Conservation (phyloP, 2,329 filamentous ascomycete genomes). For the Colletotrichum sp. region DNA sequence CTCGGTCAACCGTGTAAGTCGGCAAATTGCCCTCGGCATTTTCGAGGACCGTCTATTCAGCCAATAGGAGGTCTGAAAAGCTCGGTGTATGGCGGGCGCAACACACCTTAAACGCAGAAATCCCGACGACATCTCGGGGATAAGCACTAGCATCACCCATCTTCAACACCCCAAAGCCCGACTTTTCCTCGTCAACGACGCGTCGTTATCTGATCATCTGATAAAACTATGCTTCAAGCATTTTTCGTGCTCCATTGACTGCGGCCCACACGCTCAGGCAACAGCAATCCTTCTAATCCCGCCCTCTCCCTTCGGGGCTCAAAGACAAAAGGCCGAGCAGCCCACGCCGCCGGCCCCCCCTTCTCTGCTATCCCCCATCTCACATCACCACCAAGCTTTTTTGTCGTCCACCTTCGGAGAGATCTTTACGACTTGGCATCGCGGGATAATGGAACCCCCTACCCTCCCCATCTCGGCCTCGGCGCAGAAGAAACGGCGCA, state of each 20-base stretch:
- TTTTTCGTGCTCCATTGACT: background rate
- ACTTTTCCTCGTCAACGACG: background rate
- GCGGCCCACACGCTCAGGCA: background rate
- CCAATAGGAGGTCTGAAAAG: background rate
- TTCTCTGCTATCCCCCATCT: background rate
- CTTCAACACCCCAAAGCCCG: background rate
- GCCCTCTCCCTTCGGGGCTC: background rate
- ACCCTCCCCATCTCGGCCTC: background rate
- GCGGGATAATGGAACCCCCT: background rate
- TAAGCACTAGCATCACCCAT: background rate
- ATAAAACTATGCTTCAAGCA: background rate
- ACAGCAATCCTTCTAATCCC: background rate
- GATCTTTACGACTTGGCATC: background rate
- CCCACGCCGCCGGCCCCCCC: background rate
- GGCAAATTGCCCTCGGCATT: background rate
- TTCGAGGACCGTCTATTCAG: fast-evolving
- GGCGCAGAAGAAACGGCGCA: constrained; percentile 40
- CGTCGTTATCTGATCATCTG: constrained; percentile 7
- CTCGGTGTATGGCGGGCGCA: constrained; percentile 12
- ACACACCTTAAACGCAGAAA: background rate
- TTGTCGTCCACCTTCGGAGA: background rate
- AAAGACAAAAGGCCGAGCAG: constrained; percentile 10
- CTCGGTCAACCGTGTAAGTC: constrained; percentile 7
- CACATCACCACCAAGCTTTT: background rate
- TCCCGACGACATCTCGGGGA: constrained; percentile 2